phyloP scores from a whole-genome alignment of 2,329 filamentous ascomycete species.

The Gaeumannomyces sp. region DNA sequence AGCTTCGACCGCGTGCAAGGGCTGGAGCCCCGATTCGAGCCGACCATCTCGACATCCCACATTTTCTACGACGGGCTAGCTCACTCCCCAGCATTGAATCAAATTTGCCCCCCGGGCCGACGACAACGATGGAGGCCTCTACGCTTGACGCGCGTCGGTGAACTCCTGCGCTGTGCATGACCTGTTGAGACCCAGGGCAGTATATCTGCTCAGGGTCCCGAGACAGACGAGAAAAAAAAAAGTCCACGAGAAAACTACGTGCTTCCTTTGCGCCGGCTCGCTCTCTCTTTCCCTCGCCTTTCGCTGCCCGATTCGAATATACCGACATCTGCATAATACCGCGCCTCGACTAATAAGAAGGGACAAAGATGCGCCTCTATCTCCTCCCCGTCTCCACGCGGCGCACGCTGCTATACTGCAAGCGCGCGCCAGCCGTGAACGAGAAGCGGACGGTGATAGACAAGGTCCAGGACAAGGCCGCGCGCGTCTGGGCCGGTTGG shows the following conservation, averaged over 20 bases:
- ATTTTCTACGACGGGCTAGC: not conserved
- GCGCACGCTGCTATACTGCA: conserved; percentile 87
- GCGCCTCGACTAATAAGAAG: not conserved
- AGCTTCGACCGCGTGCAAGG: not conserved
- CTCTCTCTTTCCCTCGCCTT: not conserved
- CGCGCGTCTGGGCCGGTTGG: conserved; percentile 77
- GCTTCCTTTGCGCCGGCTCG: not conserved
- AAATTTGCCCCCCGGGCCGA: not conserved
- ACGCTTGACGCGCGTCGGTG: not conserved
- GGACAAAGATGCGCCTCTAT: conserved; percentile 72
- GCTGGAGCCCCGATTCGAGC: not conserved
- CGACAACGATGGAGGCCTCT: not conserved
- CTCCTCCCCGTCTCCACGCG: conserved; percentile 88
- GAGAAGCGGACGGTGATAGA: conserved; percentile 56
- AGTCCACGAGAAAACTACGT: not conserved
- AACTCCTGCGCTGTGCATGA: not conserved
- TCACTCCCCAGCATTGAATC: not conserved
- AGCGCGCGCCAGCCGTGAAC: conserved; percentile 55
- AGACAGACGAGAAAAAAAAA: not conserved
- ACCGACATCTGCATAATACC: not conserved
- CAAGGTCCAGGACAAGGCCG: conserved; percentile 62
- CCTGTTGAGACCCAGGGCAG: not conserved
- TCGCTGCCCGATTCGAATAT: not conserved
- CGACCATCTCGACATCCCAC: not conserved
- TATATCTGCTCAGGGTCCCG: not conserved